A percentile compares a stretch with the other conserved stretches of the same genome.
phyloP scores from a whole-genome alignment of 1,284 basidiomycete species.

The Tilletia caries region DNA sequence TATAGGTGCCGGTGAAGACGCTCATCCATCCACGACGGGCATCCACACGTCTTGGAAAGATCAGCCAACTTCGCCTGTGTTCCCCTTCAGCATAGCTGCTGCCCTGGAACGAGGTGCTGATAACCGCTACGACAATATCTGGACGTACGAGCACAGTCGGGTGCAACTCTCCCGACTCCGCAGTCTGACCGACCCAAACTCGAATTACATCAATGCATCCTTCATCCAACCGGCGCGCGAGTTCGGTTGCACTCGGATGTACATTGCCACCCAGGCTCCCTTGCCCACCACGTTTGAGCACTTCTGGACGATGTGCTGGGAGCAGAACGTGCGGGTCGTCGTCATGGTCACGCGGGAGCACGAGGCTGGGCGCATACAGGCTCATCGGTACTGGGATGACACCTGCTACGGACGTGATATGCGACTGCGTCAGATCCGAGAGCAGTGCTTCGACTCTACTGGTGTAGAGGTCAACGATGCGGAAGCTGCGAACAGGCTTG shows the following conservation, averaged over 20 bases:
- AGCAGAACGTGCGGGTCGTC: slow-evolving; percentile 61
- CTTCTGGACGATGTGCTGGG: slow-evolving; percentile 76
- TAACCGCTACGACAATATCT: slow-evolving; percentile 82
- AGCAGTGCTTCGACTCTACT: slow-evolving; percentile 23
- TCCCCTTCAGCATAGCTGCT: slow-evolving; percentile 87
- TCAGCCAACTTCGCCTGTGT: too few species aligned
- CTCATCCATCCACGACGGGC: not conserved
- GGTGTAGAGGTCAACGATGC: slow-evolving; percentile 11
- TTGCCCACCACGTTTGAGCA: slow-evolving; percentile 82
- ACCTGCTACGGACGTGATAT: slow-evolving; percentile 65
- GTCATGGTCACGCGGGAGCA: slow-evolving; percentile 82
- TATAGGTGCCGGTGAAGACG: not conserved
- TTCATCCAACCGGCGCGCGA: slow-evolving; percentile 38
- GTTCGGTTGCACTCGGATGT: slow-evolving; percentile 58
- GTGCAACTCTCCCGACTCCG: slow-evolving; percentile 36
- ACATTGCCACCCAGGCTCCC: slow-evolving; percentile 95
- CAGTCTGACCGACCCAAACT: slow-evolving; percentile 28
- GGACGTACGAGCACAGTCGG: slow-evolving; percentile 85
- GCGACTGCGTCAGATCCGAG: slow-evolving; percentile 31
- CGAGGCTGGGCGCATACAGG: slow-evolving; percentile 84
- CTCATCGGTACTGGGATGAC: slow-evolving; percentile 83
- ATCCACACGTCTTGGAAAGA: not conserved
- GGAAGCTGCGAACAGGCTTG: slow-evolving; percentile 17
- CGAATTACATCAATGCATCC: slow-evolving; percentile 49
- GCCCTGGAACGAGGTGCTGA: slow-evolving; percentile 91